Conservation (phyloP, 305 asterid genomes). For the Lippia alba region DNA sequence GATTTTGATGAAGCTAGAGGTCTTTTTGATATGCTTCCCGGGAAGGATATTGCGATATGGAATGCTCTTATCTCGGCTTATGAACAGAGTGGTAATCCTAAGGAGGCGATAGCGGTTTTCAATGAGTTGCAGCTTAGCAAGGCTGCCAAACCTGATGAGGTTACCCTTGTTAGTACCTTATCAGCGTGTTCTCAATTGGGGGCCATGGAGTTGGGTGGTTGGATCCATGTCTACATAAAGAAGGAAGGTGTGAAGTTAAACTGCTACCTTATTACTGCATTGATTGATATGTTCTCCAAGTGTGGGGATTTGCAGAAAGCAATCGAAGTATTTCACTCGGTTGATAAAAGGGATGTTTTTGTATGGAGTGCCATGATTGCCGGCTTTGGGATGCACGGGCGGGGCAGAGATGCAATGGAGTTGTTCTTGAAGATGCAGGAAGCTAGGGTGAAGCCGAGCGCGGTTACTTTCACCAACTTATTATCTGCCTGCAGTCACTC, state of each 20-base stretch:
- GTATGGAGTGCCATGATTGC: constrained; percentile 91
- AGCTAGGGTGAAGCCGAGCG: constrained; percentile 60
- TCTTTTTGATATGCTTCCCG: constrained; percentile 56
- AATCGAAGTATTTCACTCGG: constrained; percentile 59
- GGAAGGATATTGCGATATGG: constrained; percentile 69
- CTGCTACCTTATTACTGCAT: constrained; percentile 64
- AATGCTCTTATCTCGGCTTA: constrained; percentile 80
- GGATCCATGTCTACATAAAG: constrained; percentile 75
- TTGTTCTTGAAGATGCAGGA: constrained; percentile 66
- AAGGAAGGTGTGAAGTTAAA: constrained; percentile 54
- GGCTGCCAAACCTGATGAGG: constrained; percentile 65
- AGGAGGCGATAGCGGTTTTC: constrained; percentile 71
- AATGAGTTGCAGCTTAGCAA: constrained; percentile 67
- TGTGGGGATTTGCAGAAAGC: constrained; percentile 83
- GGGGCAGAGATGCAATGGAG: constrained; percentile 61
- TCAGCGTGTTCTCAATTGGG: constrained; percentile 87
- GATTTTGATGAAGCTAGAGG: constrained; percentile 65
- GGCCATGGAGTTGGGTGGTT: constrained; percentile 69
- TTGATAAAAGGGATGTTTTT: constrained; percentile 57
- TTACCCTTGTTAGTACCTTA: constrained; percentile 69
- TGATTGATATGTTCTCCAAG: constrained; percentile 81
- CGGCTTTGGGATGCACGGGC: constrained; percentile 82
- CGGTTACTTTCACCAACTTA: constrained; percentile 69
- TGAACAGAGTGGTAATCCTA: constrained; percentile 65
- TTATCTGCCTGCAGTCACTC: constrained; percentile 85